These are phyloP conservation scores for Neoboletus magnificus DNA, from an alignment of 768 basidiomycete genomes.

Conservation along the genomic window DNA sequence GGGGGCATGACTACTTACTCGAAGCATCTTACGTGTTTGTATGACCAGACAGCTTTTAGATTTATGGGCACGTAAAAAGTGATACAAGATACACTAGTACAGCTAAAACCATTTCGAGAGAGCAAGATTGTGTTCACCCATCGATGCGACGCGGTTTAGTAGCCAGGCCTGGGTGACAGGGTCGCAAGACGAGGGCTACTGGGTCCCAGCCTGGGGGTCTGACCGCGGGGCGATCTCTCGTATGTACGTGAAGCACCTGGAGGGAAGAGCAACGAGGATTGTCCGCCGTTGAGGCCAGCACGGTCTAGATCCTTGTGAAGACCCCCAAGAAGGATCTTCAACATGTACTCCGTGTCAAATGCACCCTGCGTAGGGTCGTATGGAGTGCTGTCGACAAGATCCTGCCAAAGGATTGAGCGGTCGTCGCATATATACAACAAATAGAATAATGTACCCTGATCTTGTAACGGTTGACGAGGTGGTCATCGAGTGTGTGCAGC, in stretches of 20 bases:
- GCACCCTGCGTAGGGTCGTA: constrained; percentile 29
- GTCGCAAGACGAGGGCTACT: constrained; percentile 13
- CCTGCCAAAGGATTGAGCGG: constrained; percentile 23
- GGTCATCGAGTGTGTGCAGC: constrained; percentile 40
- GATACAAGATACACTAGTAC: not conserved
- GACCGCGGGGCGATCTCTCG: constrained; percentile 11
- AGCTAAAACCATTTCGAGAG: not conserved
- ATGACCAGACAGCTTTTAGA: not conserved
- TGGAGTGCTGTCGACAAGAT: constrained; percentile 47
- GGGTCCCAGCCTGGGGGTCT: constrained; percentile 3
- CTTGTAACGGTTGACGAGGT: constrained; percentile 30
- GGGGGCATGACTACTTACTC: not conserved
- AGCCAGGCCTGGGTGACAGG: constrained; percentile 9
- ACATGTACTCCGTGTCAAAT: constrained; percentile 35
- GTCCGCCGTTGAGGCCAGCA: not conserved
- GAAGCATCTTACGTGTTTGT: not conserved
- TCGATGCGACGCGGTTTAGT: not conserved
- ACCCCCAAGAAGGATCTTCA: constrained; percentile 33
- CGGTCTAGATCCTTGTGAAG: constrained; percentile 19
- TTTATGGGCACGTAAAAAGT: not conserved
- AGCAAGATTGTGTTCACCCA: not conserved
- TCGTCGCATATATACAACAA: not conserved
- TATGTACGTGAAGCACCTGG: not conserved
- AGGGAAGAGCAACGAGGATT: constrained; percentile 12
- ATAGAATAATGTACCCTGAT: constrained; percentile 23